Evolutionary conservation across 1,284 basidiomycete species (phyloP), one percentile per base, ranked within the genome.

Genomic region (Trametes hirsuta): DNA sequence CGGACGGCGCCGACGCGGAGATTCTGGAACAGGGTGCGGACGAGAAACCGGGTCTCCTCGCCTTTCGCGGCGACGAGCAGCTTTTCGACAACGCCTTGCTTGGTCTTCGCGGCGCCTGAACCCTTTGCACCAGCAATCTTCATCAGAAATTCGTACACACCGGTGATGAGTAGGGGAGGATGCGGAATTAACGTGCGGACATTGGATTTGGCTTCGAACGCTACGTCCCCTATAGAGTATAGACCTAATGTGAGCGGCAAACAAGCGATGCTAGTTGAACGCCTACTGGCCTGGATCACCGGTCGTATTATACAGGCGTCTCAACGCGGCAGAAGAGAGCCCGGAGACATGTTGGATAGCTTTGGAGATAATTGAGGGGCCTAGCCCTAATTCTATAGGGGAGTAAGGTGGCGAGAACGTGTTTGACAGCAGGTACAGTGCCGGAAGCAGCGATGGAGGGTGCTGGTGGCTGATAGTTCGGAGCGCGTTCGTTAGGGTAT

Each of bases 371-470:
- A 93, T 83, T 48, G 91, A 89, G 10, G 82, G 80, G 2, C 93
- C 93, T 36, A 94, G 78, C 25, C 91, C 91, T 24, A 94, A 82
- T 71, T 95, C 93, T 56, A 90, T 75, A 10, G 87, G 78, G 41
- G 84, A 78, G 75, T 93, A 94, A 0, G 90, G 83, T 15, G 95
- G 94, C 0, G 87, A 85, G 37, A 97, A 83, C 37, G 92, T 86
- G 74, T 96, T 97, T 25, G 93, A 94, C 41, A 96, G 79, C 25
- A 97, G 85, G 74, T 97, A 97, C n/a, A 97, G 79, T n/a, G 92
- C 81, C 12, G 92, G 84, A 44, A 91, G 76, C 46, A 97, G 81
- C 46, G 92, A 91, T 10, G 78, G 62, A 0, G 91, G 84, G 67
- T 95, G 87, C 62, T 88, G 84, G 37, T 77, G 74, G 57, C 88